Evolutionary conservation across 2,329 filamentous ascomycete genomes (phyloP).

Genomic region (Cladosporium sp.): DNA sequence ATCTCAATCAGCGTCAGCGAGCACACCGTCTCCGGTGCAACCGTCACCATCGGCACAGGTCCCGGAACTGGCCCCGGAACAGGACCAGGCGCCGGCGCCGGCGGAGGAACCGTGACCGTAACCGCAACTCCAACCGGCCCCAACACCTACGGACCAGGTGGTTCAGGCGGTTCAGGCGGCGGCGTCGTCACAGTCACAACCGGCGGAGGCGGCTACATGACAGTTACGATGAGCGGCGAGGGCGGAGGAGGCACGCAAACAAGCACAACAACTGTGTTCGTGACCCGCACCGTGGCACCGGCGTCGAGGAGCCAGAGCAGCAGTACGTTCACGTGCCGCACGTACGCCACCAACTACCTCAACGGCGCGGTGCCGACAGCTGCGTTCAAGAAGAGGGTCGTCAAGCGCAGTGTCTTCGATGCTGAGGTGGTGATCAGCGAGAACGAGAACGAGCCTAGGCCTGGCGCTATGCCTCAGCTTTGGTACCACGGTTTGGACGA

Average conservation of each 20-base stretch:
- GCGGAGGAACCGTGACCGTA: slow-evolving; percentile 22
- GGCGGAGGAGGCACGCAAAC: slow-evolving; percentile 14
- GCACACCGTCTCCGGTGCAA: slow-evolving; percentile 17
- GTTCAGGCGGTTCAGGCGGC: background rate
- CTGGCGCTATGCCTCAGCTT: slow-evolving; percentile 11
- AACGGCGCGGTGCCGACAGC: slow-evolving; percentile 23
- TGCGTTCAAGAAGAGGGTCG: slow-evolving; percentile 5
- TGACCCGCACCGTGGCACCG: slow-evolving; percentile 18
- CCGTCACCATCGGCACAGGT: slow-evolving; percentile 18
- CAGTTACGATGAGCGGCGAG: slow-evolving; percentile 25
- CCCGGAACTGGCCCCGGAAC: slow-evolving; percentile 2
- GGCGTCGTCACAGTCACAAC: slow-evolving; percentile 20
- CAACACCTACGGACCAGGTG: background rate
- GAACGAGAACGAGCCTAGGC: slow-evolving; percentile 6
- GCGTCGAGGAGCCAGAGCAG: slow-evolving; percentile 17
- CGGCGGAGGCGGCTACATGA: slow-evolving; percentile 25
- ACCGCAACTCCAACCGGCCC: slow-evolving; percentile 17
- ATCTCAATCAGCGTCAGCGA: slow-evolving; percentile 22
- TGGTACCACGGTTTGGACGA: slow-evolving; percentile 9
- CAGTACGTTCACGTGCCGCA: slow-evolving; percentile 30
- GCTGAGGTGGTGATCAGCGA: slow-evolving; percentile 17
- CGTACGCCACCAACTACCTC: slow-evolving; percentile 33
- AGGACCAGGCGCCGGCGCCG: slow-evolving; percentile 9
- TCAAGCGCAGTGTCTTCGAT: slow-evolving; percentile 29
- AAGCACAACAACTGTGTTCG: slow-evolving; percentile 21